Percentiles rank a stretch among this genome's conserved stretches.
Evolutionary conservation across 1,284 basidiomycete genomes (phyloP).

Genomic region (Violaceomyces palustris): DNA sequence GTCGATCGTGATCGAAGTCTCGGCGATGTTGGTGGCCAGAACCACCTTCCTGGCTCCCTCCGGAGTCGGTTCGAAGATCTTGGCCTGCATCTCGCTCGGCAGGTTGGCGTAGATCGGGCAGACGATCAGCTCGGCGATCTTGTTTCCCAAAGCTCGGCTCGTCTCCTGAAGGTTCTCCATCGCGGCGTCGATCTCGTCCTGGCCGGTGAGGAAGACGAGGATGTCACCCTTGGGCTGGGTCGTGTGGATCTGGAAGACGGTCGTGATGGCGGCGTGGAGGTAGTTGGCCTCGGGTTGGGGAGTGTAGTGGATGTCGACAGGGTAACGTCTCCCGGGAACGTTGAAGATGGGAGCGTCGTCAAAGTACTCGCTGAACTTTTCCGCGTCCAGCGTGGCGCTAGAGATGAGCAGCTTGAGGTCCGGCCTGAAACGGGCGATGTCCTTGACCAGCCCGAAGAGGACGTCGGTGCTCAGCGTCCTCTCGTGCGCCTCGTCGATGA

Average conservation of each 20-base stretch:
- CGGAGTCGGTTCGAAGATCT: slow-evolving; percentile 98
- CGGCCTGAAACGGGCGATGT: slow-evolving; percentile 48
- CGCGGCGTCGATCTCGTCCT: slow-evolving; percentile 97
- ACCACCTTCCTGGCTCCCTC: slow-evolving; percentile 88
- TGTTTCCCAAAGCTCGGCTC: slow-evolving; percentile 86
- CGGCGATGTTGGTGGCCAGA: slow-evolving; percentile 92
- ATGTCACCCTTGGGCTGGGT: slow-evolving; percentile 98
- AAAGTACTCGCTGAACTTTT: slow-evolving; percentile 51
- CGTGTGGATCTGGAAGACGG: slow-evolving; percentile 97
- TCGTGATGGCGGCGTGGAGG: slow-evolving; percentile 95
- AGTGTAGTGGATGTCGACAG: slow-evolving; percentile 94
- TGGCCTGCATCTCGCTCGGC: slow-evolving; percentile 97
- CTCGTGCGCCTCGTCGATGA: slow-evolving; percentile 53
- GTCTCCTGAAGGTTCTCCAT: slow-evolving; percentile 90
- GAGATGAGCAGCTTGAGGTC: slow-evolving; percentile 50
- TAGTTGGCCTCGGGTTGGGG: slow-evolving; percentile 62
- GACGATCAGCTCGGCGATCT: slow-evolving; percentile 86
- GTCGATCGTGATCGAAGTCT: slow-evolving; percentile 52
- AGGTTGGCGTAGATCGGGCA: slow-evolving; percentile 98
- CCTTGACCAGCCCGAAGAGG: slow-evolving; percentile 50
- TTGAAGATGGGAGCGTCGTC: slow-evolving; percentile 51
- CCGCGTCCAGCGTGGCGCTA: slow-evolving; percentile 49
- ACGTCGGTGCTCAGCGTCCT: slow-evolving; percentile 50
- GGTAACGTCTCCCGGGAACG: slow-evolving; percentile 92
- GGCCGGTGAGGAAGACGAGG: slow-evolving; percentile 93